Conservation (phyloP, 768 basidiomycete genomes). For the Lentinula detonsa region DNA sequence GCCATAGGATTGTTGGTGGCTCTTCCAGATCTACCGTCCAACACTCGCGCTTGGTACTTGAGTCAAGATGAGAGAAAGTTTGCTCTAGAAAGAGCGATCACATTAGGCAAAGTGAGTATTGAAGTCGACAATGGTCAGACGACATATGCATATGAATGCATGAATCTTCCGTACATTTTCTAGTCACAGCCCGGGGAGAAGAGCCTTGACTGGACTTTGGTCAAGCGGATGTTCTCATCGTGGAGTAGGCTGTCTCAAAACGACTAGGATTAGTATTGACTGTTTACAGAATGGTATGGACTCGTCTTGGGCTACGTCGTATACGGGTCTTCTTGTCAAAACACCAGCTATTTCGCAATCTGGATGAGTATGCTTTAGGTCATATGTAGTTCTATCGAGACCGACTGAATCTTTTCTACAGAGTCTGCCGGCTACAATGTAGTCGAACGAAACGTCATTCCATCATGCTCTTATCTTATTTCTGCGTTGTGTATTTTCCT, state of each 20-base stretch:
- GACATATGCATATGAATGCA: neutral
- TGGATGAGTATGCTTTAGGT: conserved; percentile 15
- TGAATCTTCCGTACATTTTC: no score
- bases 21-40: conserved; percentile 19
- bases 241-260: conserved; percentile 13
- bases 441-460: conserved; percentile 17
- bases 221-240: conserved; percentile 15
- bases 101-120: conserved; percentile 12
- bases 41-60: conserved; percentile 19
- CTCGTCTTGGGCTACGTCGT: conserved; percentile 19
- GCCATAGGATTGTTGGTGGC: conserved; percentile 12
- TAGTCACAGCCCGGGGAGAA: conserved; percentile 12
- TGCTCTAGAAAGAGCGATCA: conserved; percentile 14
- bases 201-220: conserved; percentile 13
- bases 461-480: conserved; percentile 17
- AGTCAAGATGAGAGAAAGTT: conserved; percentile 16
- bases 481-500: conserved; percentile 17
- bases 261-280: neutral
- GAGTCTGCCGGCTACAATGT: conserved; percentile 17
- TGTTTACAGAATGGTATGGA: conserved; percentile 16
- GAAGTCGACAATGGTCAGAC: no score
- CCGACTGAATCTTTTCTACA: neutral
- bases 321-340: conserved; percentile 17
- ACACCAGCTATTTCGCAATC: conserved; percentile 17
- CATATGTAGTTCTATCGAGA: neutral